Conservation (phyloP, 2,329 filamentous ascomycete species). For the Neobulgaria alba region DNA sequence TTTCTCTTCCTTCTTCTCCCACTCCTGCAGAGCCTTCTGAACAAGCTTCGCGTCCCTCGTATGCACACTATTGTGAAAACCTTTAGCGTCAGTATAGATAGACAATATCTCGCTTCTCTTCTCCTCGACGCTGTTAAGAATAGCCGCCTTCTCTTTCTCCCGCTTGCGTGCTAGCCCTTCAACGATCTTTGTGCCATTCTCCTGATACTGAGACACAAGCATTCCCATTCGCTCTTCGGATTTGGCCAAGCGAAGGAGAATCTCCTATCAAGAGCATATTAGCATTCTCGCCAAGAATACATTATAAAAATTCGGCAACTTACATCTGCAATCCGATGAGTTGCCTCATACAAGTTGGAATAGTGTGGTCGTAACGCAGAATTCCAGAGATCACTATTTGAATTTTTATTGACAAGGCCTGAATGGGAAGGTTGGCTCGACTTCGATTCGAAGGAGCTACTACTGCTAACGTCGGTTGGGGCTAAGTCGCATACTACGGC, state of each 20-base stretch:
- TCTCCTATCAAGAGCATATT: too few species aligned
- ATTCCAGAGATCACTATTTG: constrained; percentile 19
- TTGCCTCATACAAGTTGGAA: constrained; percentile 15
- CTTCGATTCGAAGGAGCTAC: constrained; percentile 5
- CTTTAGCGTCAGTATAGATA: constrained; percentile 16
- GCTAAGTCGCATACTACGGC: too few species aligned
- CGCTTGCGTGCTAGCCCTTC: constrained; percentile 14
- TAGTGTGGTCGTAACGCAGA: constrained; percentile 26
- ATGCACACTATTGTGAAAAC: constrained; percentile 9
- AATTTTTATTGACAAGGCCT: constrained; percentile 8
- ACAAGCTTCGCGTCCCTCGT: constrained; percentile 10
- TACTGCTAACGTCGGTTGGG: constrained; percentile 12
- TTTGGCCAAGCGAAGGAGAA: constrained; percentile 22
- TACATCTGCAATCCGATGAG: constrained; percentile 27
- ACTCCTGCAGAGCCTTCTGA: constrained; percentile 16
- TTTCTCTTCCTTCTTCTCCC: constrained; percentile 19
- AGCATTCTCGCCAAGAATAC: too few species aligned
- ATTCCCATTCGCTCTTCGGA: constrained; percentile 25
- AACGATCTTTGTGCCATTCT: constrained; percentile 22
- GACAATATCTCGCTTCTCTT: constrained; percentile 17
- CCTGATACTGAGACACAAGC: constrained; percentile 23
- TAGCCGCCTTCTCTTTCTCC: constrained; percentile 10
- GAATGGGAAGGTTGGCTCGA: constrained; percentile 11
- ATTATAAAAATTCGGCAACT: too few species aligned
- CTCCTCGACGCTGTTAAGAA: constrained; percentile 10